These are phyloP conservation scores for Sclerotinia spermophila DNA, from an alignment of 2,329 filamentous ascomycete species.

Conservation along the genomic window DNA sequence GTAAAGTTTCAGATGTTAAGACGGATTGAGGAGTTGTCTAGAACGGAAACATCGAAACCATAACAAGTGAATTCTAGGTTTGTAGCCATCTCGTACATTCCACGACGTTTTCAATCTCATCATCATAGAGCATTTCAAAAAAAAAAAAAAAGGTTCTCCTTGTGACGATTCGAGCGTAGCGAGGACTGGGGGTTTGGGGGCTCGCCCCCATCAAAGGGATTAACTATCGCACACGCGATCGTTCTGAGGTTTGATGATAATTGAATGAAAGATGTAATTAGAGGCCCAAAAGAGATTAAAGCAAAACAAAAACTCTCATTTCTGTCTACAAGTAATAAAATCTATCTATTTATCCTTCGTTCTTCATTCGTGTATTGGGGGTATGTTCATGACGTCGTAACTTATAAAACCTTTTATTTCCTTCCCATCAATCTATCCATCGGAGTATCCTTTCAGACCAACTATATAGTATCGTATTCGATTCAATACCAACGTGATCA, in stretches of 20 bases:
- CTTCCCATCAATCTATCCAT: conserved; percentile 8
- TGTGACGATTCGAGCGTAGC: neutral
- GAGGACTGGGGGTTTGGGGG: neutral
- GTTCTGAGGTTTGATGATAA: neutral
- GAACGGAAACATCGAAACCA: conserved; percentile 3
- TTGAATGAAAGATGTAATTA: neutral
- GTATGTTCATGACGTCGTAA: conserved; percentile 14
- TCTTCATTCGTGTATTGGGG: conserved; percentile 7
- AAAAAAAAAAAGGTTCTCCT: neutral
- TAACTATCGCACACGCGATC: neutral
- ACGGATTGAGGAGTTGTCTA: neutral
- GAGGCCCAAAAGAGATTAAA: neutral
- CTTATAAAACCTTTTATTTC: conserved; percentile 12
- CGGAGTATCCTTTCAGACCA: neutral
- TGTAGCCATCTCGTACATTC: neutral
- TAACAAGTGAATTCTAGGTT: conserved; percentile 14
- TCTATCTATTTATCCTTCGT: conserved; percentile 9
- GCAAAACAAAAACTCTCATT: neutral
- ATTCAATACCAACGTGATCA: neutral
- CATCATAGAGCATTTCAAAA: neutral
- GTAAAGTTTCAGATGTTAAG: conserved; percentile 11
- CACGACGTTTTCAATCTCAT: neutral
- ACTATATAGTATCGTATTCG: neutral
- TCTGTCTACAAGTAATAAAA: neutral
- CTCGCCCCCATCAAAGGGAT: neutral